Evolutionary conservation across 176 grass and related monocot species (phyloP).

Genomic region (Neostapfia colusana): DNA sequence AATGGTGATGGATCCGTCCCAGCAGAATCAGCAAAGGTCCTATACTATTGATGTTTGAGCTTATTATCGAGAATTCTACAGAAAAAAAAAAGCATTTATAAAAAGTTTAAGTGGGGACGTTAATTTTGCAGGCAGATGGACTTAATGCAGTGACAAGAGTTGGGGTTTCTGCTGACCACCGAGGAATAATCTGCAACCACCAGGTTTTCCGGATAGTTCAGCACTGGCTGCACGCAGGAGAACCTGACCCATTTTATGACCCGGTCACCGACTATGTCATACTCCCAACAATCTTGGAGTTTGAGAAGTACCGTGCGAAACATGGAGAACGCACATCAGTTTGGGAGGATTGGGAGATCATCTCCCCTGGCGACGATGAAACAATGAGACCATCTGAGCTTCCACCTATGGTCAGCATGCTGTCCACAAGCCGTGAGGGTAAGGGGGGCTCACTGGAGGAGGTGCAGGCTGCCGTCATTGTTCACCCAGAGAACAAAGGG

Average conservation of each 20-base stretch:
- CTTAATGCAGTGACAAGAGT: conserved; percentile 67
- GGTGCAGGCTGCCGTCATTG: conserved; percentile 47
- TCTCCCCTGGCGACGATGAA: conserved; percentile 35
- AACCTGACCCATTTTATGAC: conserved; percentile 81
- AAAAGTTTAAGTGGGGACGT: neutral
- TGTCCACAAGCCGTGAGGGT: conserved; percentile 45
- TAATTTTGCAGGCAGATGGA: conserved; percentile 63
- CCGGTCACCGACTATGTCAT: conserved; percentile 81
- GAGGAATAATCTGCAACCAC: conserved; percentile 63
- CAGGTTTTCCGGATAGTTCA: conserved; percentile 74
- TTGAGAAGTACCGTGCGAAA: conserved; percentile 48
- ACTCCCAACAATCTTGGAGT: conserved; percentile 68
- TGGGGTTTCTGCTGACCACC: conserved; percentile 81
- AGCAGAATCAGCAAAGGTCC: conserved; percentile 82
- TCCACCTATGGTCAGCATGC: conserved; percentile 48
- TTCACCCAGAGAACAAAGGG: conserved; percentile 51
- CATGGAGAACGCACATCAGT: conserved; percentile 43
- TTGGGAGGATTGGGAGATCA: conserved; percentile 82
- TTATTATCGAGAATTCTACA: neutral
- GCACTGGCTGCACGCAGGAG: conserved; percentile 73
- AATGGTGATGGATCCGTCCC: conserved; percentile 97
- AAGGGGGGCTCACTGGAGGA: conserved; percentile 41
- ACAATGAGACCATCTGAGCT: conserved; percentile 43
- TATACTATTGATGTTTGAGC: neutral
- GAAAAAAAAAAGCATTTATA: neutral